Percentiles rank a stretch among this genome's conserved stretches.
Conservation (phyloP, 768 basidiomycete genomes). For the Pisolithus marmoratus region DNA sequence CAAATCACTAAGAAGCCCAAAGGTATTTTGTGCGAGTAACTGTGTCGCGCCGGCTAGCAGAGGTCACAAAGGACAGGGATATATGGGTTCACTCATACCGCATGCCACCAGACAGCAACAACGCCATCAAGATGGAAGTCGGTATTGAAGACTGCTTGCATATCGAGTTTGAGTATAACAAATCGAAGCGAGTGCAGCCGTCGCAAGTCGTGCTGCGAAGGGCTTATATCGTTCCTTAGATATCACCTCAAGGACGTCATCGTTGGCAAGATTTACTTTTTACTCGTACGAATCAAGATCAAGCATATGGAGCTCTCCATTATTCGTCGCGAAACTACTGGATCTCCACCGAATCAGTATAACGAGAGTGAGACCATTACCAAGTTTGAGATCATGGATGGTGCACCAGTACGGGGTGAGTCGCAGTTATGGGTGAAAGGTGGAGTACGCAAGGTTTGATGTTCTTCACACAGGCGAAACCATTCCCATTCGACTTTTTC, state of each 20-base stretch:
- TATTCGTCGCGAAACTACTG: conserved; percentile 95
- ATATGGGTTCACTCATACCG: conserved; percentile 98
- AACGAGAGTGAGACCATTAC: conserved; percentile 99
- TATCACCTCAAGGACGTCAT: conserved; percentile 99
- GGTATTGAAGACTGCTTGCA: conserved; percentile 99
- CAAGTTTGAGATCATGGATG: conserved; percentile 99
- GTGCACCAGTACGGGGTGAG: conserved; percentile 90
- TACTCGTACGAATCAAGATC: conserved; percentile 98
- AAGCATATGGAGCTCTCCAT: conserved; percentile 99
- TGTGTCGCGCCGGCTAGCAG: conserved; percentile 87
- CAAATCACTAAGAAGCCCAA: conserved; percentile 5
- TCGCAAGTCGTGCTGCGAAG: neutral
- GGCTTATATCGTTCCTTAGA: conserved; percentile 36
- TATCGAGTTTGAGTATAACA: conserved; percentile 99
- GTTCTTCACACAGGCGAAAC: conserved; percentile 70
- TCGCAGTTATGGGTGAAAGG: neutral
- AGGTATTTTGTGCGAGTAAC: conserved; percentile 93
- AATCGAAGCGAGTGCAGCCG: conserved; percentile 74
- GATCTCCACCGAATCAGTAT: conserved; percentile 97
- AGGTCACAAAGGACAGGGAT: conserved; percentile 89
- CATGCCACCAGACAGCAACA: conserved; percentile 97
- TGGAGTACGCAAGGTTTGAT: neutral
- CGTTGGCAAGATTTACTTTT: conserved; percentile 98
- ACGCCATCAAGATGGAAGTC: conserved; percentile 99
- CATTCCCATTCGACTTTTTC: conserved; percentile 95